Base-by-base conservation (phyloP, 73 alveolate species). In the Paramecium caudatum region DNA sequence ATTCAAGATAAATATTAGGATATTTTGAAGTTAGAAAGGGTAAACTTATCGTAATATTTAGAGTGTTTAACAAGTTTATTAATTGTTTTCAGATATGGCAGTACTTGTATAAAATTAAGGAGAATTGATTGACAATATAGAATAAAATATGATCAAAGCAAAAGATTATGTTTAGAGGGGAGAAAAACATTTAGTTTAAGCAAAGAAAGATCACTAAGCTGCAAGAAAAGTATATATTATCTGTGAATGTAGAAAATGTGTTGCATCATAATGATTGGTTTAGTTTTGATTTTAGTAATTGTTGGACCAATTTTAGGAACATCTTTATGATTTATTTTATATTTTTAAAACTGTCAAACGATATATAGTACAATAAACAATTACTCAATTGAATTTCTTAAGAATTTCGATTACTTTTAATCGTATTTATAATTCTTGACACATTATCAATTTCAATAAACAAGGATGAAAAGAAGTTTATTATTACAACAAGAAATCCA, bases 121-220 rank as follows among this genome's bases (percentile, higher is more conserved):
- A 74, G 88, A 74, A 12, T 10, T 74, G 15, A 74, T 74, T n/a
- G 88, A 74, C 55, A 74, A 74, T 74, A 74, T 74, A 21, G 88
- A 74, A 45, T 41, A 41, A 23, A 74, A 74, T 45, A 41, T 74
- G 68, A 13, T 74, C 5, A 74, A 74, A 74, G 88, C 88, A 9
- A 74, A 43, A 25, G 88, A 74, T 16, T 74, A 74, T 47, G 88
- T 74, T 10, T 23, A 10, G 19, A 74, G 43, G 19, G 88, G 88
- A 15, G 88, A 74, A 41, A 47, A 1, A 3, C n/a, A 74, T 16
- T 43, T 41, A 21, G 8, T 39, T 1, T 16, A 74, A 17, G 88
- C 88, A 10, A 74, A 74, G 21, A 74, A 74, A 13, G 69, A 41
- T 74, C 88, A 74, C 19, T 21, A 74, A 74, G 88, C 62, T 21